Evolutionary conservation across 306 rosid species (phyloP), one percentile per base, ranked within the genome.

Genomic region (Psophocarpus tetragonolobus): DNA sequence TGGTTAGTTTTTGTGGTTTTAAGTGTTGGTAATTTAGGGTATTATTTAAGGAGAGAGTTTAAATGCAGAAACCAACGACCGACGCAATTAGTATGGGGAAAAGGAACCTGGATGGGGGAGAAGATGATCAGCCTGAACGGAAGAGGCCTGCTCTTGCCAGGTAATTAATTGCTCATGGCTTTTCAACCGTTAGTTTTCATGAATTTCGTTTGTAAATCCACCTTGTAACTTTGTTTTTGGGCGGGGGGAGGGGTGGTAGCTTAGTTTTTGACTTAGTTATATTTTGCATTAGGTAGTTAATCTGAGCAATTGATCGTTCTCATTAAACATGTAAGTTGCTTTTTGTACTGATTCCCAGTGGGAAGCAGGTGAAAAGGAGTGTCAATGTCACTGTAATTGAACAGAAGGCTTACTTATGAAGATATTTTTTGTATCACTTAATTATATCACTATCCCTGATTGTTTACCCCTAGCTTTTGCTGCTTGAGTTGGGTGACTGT

Each of bases 71-170:
- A 61, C 88, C 87, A 71, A 79, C 85, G 76, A 78, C 61, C 1
- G 87, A 86, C 81, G 81, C 94, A 53, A 78, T 83, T 85, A 82
- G 93, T 69, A 83, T 83, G 87, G 99, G 91, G 17, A 95, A 92
- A 85, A 91, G 99, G 80, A 18, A 80, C 6, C 74, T 90, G 75
- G 99, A 96, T 26, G 88, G 82, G 33, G 99, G 91, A 36, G 99
- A 90, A 32, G 99, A 91, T 64, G 99, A 96, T 26, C 96, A 91
- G 81, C 94, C 92, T 15, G 98, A 96, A 88, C 80, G 97, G 35
- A 96, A 96, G 87, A 87, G 98, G 66, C 99, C 99, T 2, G 99
- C 98, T 78, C 89, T 96, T 44, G 99, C 99, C 58, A 96, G 98
- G 99, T 93, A 68, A 9, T 36, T 60, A 60, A 18, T 77, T 48